phyloP scores from a whole-genome alignment of 306 rosid genomes.

The Morella rubra region DNA sequence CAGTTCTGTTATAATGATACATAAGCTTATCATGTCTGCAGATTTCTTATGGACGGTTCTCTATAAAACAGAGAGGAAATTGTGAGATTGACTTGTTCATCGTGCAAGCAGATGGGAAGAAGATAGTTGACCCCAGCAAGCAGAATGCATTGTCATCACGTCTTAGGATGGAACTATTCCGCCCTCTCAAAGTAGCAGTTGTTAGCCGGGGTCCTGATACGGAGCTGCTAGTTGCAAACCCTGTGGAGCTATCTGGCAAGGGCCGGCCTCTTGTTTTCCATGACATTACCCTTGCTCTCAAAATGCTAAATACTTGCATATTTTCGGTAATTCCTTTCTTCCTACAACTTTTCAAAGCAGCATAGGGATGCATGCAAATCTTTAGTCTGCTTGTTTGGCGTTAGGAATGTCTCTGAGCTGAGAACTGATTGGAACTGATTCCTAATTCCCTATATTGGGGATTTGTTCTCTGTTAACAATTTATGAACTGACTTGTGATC shows the following conservation, averaged over 20 bases:
- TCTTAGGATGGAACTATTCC: slow-evolving; percentile 65
- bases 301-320: slow-evolving; percentile 62
- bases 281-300: slow-evolving; percentile 88
- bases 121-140: slow-evolving; percentile 78
- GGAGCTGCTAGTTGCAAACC: slow-evolving; percentile 89
- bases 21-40: slow-evolving; percentile 43
- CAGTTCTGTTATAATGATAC: slow-evolving; percentile 23
- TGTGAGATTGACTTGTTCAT: slow-evolving; percentile 94
- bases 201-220: slow-evolving; percentile 83
- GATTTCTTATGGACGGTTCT: slow-evolving; percentile 91
- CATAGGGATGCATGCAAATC: slow-evolving; percentile 13
- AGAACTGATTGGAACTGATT: neutral
- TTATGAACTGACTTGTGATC: neutral
- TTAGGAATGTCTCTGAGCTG: neutral
- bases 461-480: neutral
- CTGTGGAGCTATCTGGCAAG: slow-evolving; percentile 85
- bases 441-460: neutral
- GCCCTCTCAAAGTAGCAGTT: slow-evolving; percentile 82
- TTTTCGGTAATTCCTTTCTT: slow-evolving; percentile 65
- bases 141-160: slow-evolving; percentile 65
- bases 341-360: neutral
- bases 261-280: slow-evolving; percentile 92
- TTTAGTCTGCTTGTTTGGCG: slow-evolving; percentile 4
- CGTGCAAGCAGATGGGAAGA: slow-evolving; percentile 88
- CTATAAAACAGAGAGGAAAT: slow-evolving; percentile 48